phyloP scores from a whole-genome alignment of 345 rosid species.

The Stellera chamaejasme region DNA sequence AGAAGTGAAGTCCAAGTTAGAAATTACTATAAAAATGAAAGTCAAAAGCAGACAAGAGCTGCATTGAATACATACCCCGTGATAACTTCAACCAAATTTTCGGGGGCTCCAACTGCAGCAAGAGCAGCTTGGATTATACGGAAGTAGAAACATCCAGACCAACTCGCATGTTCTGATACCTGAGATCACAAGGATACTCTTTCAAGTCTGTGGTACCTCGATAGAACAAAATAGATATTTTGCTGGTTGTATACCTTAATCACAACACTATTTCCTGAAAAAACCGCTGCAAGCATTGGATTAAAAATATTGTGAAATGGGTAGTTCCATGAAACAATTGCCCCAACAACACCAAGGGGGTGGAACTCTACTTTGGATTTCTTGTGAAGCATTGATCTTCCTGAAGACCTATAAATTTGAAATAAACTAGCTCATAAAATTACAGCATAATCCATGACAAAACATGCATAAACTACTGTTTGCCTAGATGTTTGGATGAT shows the following conservation, averaged over 20 bases:
- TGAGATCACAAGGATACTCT: conserved; percentile 25
- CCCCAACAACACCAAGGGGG: conserved; percentile 95
- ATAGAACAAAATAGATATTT: background rate
- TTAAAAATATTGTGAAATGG: conserved; percentile 98
- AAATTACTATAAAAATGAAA: background rate
- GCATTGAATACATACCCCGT: conserved; percentile 57
- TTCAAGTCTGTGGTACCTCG: conserved; percentile 6
- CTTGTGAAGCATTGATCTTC: conserved; percentile 96
- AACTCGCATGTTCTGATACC: conserved; percentile 94
- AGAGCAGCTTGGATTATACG: conserved; percentile 93
- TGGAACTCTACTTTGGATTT: conserved; percentile 82
- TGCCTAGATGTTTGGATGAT: too few relatives aligned
- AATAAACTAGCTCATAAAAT: conserved; percentile 4
- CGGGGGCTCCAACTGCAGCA: conserved; percentile 97
- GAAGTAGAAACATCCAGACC: conserved; percentile 94
- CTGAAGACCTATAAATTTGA: conserved; percentile 56
- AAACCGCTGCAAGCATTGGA: conserved; percentile 96
- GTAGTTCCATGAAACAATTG: conserved; percentile 98
- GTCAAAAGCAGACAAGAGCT: conserved; percentile 4
- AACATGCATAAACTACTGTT: too few relatives aligned
- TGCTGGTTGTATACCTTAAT: conserved; percentile 52
- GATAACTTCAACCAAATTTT: conserved; percentile 84
- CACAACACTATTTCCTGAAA: conserved; percentile 91
- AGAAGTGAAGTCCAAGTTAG: conserved; percentile 12
- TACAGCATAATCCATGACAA: too few relatives aligned